Evolutionary conservation across 2,329 filamentous ascomycete species (phyloP).

Genomic region (Diaporthe australafricana): DNA sequence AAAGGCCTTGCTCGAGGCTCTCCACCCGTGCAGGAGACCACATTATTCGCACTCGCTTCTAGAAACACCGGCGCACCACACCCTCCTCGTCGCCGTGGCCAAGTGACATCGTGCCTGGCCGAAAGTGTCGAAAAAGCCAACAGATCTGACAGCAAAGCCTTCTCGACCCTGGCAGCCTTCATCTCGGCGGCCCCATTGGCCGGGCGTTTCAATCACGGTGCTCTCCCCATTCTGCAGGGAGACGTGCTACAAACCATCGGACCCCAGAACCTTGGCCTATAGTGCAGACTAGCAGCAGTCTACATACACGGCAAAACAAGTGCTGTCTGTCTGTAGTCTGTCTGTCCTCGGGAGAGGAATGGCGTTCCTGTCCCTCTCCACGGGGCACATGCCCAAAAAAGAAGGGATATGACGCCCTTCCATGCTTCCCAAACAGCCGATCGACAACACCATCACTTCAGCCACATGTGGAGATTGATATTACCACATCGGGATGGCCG

Average conservation of each 20-base stretch:
- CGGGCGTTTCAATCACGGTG: constrained; percentile 5
- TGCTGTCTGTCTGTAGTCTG: too few species aligned
- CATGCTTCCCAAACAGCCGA: constrained; percentile 20
- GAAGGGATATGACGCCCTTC: constrained; percentile 9
- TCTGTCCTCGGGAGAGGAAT: background rate
- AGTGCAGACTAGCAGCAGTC: background rate
- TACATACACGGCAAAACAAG: background rate
- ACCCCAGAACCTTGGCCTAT: constrained; percentile 20
- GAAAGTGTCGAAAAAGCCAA: background rate
- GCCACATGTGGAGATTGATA: constrained; percentile 18
- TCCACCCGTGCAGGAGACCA: background rate
- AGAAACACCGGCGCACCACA: constrained; percentile 13
- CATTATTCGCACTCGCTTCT: constrained; percentile 29
- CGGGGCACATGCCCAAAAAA: constrained; percentile 16
- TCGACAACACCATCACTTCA: constrained; percentile 24
- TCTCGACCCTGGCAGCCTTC: constrained; percentile 6
- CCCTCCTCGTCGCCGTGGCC: background rate
- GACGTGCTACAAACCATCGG: background rate
- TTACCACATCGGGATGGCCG: background rate
- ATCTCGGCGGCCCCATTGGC: constrained; percentile 11
- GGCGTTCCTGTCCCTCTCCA: background rate
- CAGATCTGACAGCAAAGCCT: constrained; percentile 8
- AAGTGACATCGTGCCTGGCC: constrained; percentile 18
- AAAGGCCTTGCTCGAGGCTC: background rate
- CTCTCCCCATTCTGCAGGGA: background rate